phyloP scores from a whole-genome alignment of 768 basidiomycete genomes.

The Fomitopsis serialis region DNA sequence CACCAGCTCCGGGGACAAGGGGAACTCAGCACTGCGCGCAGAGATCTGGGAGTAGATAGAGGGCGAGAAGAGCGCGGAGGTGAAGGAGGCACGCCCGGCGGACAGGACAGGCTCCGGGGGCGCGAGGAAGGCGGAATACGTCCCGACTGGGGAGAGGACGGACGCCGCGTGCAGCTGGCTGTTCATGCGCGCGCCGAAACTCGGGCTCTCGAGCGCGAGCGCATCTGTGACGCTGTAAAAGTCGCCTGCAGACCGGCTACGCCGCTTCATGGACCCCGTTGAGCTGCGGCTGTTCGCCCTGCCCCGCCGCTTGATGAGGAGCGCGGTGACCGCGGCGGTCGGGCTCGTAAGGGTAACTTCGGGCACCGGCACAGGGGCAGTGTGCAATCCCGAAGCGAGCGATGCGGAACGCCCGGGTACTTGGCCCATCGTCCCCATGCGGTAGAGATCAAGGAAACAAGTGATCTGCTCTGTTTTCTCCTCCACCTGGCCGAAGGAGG shows the following conservation, averaged over 20 bases:
- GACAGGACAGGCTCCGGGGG: background rate
- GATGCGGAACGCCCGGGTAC: background rate
- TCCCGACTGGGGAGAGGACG: background rate
- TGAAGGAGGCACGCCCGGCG: background rate
- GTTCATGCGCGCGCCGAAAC: background rate
- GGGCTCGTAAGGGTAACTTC: background rate
- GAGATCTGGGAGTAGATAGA: conserved; percentile 1
- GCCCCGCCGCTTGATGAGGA: background rate
- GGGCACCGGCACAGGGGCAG: background rate
- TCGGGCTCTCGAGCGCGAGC: conserved; percentile 5
- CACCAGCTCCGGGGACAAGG: background rate
- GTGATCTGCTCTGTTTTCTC: conserved; percentile 13
- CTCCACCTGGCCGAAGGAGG: conserved; percentile 14
- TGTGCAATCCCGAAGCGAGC: background rate
- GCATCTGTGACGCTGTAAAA: conserved; percentile 10
- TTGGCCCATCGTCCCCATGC: conserved; percentile 8
- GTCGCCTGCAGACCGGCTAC: conserved; percentile 20
- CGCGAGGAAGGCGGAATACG: background rate
- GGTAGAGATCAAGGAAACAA: conserved; percentile 23
- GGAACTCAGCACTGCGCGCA: background rate
- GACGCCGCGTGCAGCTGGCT: background rate
- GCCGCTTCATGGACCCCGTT: conserved; percentile 3
- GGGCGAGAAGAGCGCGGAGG: conserved; percentile 4
- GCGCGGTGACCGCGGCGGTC: background rate
- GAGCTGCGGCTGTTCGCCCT: background rate